Evolutionary conservation across 2,329 filamentous ascomycete species (phyloP), one percentile per base, ranked within the genome.

Genomic region (Raffaelea ambrosiae): DNA sequence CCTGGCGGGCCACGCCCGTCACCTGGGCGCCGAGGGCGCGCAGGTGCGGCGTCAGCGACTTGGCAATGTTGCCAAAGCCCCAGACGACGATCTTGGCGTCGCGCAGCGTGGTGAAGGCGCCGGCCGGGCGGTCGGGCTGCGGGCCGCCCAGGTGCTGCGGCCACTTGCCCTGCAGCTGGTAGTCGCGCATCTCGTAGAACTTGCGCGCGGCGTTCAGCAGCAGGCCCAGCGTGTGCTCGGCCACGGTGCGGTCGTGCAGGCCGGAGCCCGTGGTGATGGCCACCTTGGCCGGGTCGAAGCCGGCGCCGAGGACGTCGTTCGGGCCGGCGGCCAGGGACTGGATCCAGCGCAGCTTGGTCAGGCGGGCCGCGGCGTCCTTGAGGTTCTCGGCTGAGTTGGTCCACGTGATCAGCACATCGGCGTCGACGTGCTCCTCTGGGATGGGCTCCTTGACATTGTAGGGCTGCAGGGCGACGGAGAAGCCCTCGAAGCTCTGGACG

Each of bases 21-120:
- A 85, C 80, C 1, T 68, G 66, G 11, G 81, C 76, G 21, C 81
- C 81, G 10, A 74, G 63, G 1, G 57, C 56, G 1, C 58, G 59
- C 23, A 74, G 57, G 44, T 58, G 61, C 0, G 70, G 69, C 5
- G 66, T 58, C 21, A 73, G 63, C 0, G 57, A 59, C 62, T 71
- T 70, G 21, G 67, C 71, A 43, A 74, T 73, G 56, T 72, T 73
- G 44, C 71, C 71, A 47, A 69, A 74, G 10, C 71, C 71, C 71
- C 71, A 74, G 46, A 74, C 60, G 31, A 67, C 55, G 9, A 74
- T 60, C 50, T 65, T 65, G 3, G 71, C 67, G 40, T 62, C 66
- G 41, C 66, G 63, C 46, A 74, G 58, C 18, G 67, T 66, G 4
- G 68, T 71, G 57, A 74, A 73, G 14, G 60, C 59, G 40, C 62